phyloP scores from a whole-genome alignment of 257 asterid genomes.

The Echium plantagineum region DNA sequence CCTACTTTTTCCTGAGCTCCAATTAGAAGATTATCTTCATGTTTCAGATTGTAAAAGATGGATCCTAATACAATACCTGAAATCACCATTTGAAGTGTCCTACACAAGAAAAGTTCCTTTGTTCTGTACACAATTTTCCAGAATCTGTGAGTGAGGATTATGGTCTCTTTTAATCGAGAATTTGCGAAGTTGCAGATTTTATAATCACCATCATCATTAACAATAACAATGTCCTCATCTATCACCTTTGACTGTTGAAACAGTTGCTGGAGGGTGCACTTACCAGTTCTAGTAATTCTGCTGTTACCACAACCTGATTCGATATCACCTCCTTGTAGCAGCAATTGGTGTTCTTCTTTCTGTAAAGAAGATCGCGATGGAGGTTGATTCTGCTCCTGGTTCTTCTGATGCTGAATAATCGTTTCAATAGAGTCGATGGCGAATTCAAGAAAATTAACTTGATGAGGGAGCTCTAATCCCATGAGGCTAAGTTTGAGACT shows the following conservation, averaged over 20 bases:
- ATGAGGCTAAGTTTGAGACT: constrained; percentile 34
- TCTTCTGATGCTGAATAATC: constrained; percentile 24
- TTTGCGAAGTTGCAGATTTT: constrained; percentile 38
- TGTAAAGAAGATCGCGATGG: constrained; percentile 15
- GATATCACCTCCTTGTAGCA: constrained; percentile 5
- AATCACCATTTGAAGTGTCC: constrained; percentile 63
- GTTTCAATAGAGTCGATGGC: constrained; percentile 84
- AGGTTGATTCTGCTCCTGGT: background rate
- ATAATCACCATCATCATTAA: constrained; percentile 12
- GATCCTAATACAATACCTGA: constrained; percentile 84
- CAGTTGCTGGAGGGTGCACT: constrained; percentile 61
- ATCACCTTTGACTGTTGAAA: constrained; percentile 73
- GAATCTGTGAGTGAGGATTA: constrained; percentile 57
- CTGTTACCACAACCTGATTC: constrained; percentile 11
- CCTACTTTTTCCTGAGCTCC: constrained; percentile 84
- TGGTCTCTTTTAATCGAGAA: constrained; percentile 45
- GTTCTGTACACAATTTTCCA: constrained; percentile 70
- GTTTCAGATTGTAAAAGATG: constrained; percentile 46
- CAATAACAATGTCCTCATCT: constrained; percentile 35
- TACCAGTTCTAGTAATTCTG: constrained; percentile 23
- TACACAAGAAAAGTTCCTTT: constrained; percentile 68
- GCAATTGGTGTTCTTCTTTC: constrained; percentile 1
- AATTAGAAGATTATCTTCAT: constrained; percentile 16
- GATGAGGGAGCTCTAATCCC: constrained; percentile 57
- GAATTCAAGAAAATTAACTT: constrained; percentile 63